phyloP scores from a whole-genome alignment of 2,329 filamentous ascomycete genomes.

The Penicillium thymicola region DNA sequence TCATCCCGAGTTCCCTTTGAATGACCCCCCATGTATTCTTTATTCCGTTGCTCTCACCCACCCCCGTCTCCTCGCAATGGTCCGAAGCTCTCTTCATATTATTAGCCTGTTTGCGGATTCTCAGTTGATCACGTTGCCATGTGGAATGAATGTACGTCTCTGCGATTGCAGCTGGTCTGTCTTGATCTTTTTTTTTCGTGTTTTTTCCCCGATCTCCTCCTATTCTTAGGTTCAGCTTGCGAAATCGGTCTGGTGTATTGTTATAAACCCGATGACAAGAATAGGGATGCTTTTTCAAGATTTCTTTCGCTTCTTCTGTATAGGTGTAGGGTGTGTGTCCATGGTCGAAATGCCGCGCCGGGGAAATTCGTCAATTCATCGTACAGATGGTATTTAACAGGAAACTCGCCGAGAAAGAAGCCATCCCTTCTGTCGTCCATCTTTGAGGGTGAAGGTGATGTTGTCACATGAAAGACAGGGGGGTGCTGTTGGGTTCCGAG shows the following conservation, averaged over 20 bases:
- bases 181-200: background rate
- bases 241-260: background rate
- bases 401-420: background rate
- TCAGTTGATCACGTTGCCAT: conserved; percentile 20
- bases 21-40: conserved; percentile 6
- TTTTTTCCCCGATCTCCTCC: background rate
- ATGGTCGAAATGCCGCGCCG: too few species aligned
- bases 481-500: background rate
- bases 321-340: background rate
- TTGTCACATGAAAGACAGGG: background rate
- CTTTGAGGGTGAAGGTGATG: background rate
- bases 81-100: conserved; percentile 1
- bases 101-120: conserved; percentile 1
- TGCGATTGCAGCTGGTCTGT: conserved; percentile 15
- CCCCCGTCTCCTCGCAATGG: background rate
- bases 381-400: background rate
- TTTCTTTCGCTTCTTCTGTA: background rate
- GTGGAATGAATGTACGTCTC: conserved; percentile 23
- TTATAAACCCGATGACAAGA: background rate
- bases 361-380: background rate
- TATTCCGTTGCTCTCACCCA: background rate
- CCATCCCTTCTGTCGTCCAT: background rate
- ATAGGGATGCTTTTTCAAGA: background rate
- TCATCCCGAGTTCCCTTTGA: background rate
- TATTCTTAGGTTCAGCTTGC: conserved; percentile 1